A percentile compares a stretch with the other conserved stretches of the same genome.
Conservation (phyloP, 108 stramenopile genomes). For the Bacterosira constricta region DNA sequence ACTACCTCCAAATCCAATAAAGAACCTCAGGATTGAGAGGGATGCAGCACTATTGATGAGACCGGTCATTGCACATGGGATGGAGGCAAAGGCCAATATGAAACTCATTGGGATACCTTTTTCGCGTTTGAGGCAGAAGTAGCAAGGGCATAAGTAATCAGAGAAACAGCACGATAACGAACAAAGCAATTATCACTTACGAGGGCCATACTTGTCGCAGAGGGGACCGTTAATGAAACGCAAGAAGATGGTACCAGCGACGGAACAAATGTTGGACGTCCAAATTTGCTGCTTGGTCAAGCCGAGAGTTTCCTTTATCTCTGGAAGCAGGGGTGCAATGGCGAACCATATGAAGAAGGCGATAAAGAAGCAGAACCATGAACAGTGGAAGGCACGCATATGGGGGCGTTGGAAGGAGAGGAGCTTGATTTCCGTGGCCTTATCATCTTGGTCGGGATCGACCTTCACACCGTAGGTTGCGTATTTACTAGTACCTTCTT, state of each 20-base stretch:
- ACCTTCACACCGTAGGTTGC: slow-evolving; percentile 60
- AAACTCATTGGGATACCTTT: slow-evolving; percentile 62
- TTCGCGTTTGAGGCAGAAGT: too few species aligned
- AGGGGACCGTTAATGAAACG: slow-evolving; percentile 81
- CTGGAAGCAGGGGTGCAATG: slow-evolving; percentile 77
- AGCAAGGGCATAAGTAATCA: too few species aligned
- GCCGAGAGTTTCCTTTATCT: slow-evolving; percentile 64
- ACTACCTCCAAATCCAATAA: slow-evolving; percentile 83
- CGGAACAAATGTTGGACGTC: slow-evolving; percentile 73
- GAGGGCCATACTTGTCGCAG: slow-evolving; percentile 81
- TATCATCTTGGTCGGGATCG: slow-evolving; percentile 75
- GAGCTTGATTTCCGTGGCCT: slow-evolving; percentile 76
- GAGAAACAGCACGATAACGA: too few species aligned
- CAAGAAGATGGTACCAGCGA: slow-evolving; percentile 72
- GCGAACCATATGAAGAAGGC: slow-evolving; percentile 91
- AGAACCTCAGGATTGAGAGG: slow-evolving; percentile 69
- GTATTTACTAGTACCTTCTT: slow-evolving; percentile 66
- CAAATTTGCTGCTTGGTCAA: slow-evolving; percentile 73
- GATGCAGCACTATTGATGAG: slow-evolving; percentile 64
- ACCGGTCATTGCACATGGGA: slow-evolving; percentile 74
- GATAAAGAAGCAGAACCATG: slow-evolving; percentile 81
- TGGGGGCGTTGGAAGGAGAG: slow-evolving; percentile 63
- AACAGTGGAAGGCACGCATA: slow-evolving; percentile 86
- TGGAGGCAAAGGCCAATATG: slow-evolving; percentile 60
- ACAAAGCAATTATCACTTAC: too few species aligned